phyloP scores from a whole-genome alignment of 768 basidiomycete species.

The Lactifluus subvellereus region DNA sequence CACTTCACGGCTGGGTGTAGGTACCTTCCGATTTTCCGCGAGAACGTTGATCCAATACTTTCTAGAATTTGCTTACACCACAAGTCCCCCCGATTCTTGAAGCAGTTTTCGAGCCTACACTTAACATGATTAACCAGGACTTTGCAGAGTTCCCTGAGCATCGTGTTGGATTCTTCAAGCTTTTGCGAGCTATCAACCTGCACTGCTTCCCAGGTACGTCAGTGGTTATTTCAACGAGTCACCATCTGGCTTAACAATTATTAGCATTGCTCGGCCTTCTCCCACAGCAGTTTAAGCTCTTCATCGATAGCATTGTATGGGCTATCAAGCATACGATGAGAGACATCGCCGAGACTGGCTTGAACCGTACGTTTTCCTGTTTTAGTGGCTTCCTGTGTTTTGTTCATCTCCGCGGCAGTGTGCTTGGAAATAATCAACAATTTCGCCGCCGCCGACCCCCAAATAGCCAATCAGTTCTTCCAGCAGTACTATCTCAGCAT shows the following conservation, averaged over 20 bases:
- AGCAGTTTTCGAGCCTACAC: conserved; percentile 93
- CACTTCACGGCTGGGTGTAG: conserved; percentile 78
- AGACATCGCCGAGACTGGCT: conserved; percentile 89
- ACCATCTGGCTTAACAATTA: background rate
- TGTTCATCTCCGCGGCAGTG: conserved; percentile 42
- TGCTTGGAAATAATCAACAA: conserved; percentile 94
- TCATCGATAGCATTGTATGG: conserved; percentile 98
- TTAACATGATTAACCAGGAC: conserved; percentile 99
- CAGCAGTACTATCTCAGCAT: conserved; percentile 92
- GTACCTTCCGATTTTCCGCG: conserved; percentile 30
- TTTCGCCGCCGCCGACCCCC: conserved; percentile 74
- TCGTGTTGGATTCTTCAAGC: conserved; percentile 93
- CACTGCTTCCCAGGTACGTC: conserved; percentile 92
- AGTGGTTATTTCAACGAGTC: background rate
- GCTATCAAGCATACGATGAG: conserved; percentile 99
- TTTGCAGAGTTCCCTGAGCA: conserved; percentile 99
- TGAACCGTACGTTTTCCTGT: conserved; percentile 51
- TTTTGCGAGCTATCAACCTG: conserved; percentile 86
- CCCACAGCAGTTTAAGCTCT: conserved; percentile 91
- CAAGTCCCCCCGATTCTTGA: conserved; percentile 95
- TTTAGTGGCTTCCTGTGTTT: conserved; percentile 2
- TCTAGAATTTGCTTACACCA: conserved; percentile 75
- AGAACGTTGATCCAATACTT: conserved; percentile 19
- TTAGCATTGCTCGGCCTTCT: conserved; percentile 79
- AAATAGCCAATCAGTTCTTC: conserved; percentile 89